Conservation (phyloP, 139 green algal genomes). For the Penium margaritaceum region DNA sequence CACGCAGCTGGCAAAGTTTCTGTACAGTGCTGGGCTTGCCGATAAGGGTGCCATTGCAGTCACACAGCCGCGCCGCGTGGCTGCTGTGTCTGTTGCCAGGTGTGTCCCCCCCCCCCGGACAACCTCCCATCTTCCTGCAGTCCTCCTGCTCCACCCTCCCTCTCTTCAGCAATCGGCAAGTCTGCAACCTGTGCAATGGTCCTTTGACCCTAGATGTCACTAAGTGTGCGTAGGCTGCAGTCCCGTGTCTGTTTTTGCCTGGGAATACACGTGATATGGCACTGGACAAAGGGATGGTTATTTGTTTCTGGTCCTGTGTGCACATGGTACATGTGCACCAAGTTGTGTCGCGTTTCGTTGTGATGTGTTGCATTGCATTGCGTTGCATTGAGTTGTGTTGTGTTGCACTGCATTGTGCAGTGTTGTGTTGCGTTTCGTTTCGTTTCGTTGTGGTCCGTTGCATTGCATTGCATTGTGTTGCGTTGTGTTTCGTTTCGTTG, state of each 20-base stretch:
- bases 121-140: not conserved
- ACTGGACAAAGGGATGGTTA: too few species aligned
- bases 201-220: not conserved
- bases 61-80: constrained; percentile 25
- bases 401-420: too few species aligned
- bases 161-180: not conserved
- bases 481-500: too few species aligned
- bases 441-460: too few species aligned
- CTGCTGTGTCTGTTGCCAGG: constrained; percentile 29
- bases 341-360: too few species aligned
- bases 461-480: too few species aligned
- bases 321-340: too few species aligned
- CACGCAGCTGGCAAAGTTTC: constrained; percentile 27
- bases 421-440: too few species aligned
- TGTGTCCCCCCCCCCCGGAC: not conserved
- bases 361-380: too few species aligned
- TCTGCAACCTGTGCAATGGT: not conserved
- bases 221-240: not conserved
- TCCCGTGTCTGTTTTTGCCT: too few species aligned
- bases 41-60: constrained; percentile 10
- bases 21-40: constrained; percentile 8
- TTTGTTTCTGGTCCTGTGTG: not conserved
- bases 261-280: too few species aligned
- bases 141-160: not conserved
- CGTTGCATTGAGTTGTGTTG: too few species aligned